Evolutionary conservation across 495 filamentous ascomycete species (phyloP), one percentile per base, ranked within the genome.

Genomic region (Polyplosphaeria fusca): DNA sequence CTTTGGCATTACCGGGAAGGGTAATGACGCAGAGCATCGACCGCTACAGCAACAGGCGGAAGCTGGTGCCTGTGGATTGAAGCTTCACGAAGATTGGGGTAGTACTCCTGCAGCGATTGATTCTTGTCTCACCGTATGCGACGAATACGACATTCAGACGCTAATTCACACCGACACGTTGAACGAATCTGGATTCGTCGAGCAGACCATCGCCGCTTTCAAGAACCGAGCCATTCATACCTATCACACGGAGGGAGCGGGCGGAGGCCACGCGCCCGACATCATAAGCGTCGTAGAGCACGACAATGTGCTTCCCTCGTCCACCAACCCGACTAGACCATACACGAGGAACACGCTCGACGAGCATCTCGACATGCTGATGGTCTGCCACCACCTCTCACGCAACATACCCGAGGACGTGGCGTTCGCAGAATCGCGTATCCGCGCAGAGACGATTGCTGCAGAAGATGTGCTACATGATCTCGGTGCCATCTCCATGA

Each of bases 1-100:
- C 71, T 71, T 95, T 55, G 93, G 90, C 26, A 91, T 98, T 55
- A 98, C 94, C 0, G 92, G 89, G 44, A 98, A 98, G 74, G 93
- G 93, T 39, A 98, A 96, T 68, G 94, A 98, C 74, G 84, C 82
- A 66, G 77, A 76, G n/a, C 77, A 78, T 0, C 59, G 67, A 5
- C 89, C 87, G 9, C 81, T 98, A 9, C 78, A 80, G 23, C 89
- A 96, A 55, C 91, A 96, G 73, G 79, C 88, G 59, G 68, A 77
- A 48, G 93, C 93, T 4, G 93, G 93, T 28, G 91, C 83, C 11
- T 89, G 88, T 45, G 93, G 93, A 25, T 77, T 98, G 49, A 98
- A 98, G 72, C 81, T 98, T 5, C 93, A 98, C 68, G 93, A 98
- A 72, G 93, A 98, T 74, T 98, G 93, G 93, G 93, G 93, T 41